Evolutionary conservation across 805 yeast species (phyloP).

Genomic region (Kodamaea hsintzibuensis): DNA sequence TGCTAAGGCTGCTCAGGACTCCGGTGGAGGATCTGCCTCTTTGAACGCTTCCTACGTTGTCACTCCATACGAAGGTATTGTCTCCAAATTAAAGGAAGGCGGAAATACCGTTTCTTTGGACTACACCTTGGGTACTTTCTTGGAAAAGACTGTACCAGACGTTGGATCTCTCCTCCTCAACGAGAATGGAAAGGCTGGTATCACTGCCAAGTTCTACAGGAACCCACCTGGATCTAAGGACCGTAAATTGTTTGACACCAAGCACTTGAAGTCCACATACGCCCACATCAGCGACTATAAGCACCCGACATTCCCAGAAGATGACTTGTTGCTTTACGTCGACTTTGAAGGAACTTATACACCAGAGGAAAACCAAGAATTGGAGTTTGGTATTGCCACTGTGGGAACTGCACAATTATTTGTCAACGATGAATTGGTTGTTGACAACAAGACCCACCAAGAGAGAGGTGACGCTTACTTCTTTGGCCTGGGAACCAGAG

Average conservation of each 20-base stretch:
- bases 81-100: constrained; percentile 23
- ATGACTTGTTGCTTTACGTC: constrained; percentile 37
- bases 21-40: constrained; percentile 68
- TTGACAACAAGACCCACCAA: constrained; percentile 59
- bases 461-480: constrained; percentile 50
- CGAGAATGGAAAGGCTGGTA: constrained; percentile 28
- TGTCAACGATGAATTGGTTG: constrained; percentile 51
- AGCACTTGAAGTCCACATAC: constrained; percentile 15
- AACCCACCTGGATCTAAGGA: constrained; percentile 21
- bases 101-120: constrained; percentile 18
- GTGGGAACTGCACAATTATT: constrained; percentile 58
- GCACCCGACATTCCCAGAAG: background rate
- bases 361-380: constrained; percentile 50
- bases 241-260: constrained; percentile 27
- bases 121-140: constrained; percentile 35
- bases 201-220: constrained; percentile 25
- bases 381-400: constrained; percentile 52
- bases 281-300: constrained; percentile 8
- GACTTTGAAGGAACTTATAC: constrained; percentile 44
- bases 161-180: constrained; percentile 21
- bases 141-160: constrained; percentile 34
- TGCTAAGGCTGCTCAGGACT: constrained; percentile 48
- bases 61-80: constrained; percentile 50
- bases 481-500: constrained; percentile 53
- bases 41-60: constrained; percentile 48